Evolutionary conservation across 1,139 yeast genomes (phyloP), one percentile per base, ranked within the genome.

Genomic region (Candida glucosophila): DNA sequence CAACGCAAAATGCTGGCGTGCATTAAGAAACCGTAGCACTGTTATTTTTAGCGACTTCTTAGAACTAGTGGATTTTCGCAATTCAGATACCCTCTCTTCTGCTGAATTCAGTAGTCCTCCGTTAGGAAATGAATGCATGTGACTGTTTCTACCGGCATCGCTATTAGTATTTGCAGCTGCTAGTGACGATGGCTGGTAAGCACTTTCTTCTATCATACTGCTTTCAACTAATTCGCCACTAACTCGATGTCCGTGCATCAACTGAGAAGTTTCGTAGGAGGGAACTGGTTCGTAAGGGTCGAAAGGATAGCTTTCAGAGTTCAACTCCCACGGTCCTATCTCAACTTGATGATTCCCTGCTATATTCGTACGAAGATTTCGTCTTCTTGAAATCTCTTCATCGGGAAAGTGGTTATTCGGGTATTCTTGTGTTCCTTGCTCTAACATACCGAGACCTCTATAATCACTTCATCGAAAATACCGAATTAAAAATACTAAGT

Each of bases 1-100:
- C 34, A 86, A 62, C 6, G 81, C 66, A 37, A 81, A 68, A 44
- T 82, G 93, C 40, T 82, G 88, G 33, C 76, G 63, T 2, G 92
- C 83, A 37, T 77, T 78, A 31, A 83, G 58, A 32, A 79, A 69
- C 39, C 72, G 73, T 29, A 78, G 56, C 0, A 88, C 88, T 22
- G 78, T 50, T 22, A 59, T 58, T 43, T 77, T 78, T 25, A 78
- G 51, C 13, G 50, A 41, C 6, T 42, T 36, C 24, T 34, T 37
- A 7, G 27, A 29, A 14, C 33, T 26, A 10, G n/a, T n/a, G n/a
- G n/a, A n/a, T 13, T 12, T 20, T 29, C 31, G 30, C n/a, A n/a
- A n/a, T n/a, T n/a, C n/a, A 7, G 21, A 7, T 7, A 7, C 12
- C 33, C 36, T 23, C 19, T 25, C 16, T 25, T 7, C 13, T 7